phyloP scores from a whole-genome alignment of 495 filamentous ascomycete genomes.

The Neurospora sp. region DNA sequence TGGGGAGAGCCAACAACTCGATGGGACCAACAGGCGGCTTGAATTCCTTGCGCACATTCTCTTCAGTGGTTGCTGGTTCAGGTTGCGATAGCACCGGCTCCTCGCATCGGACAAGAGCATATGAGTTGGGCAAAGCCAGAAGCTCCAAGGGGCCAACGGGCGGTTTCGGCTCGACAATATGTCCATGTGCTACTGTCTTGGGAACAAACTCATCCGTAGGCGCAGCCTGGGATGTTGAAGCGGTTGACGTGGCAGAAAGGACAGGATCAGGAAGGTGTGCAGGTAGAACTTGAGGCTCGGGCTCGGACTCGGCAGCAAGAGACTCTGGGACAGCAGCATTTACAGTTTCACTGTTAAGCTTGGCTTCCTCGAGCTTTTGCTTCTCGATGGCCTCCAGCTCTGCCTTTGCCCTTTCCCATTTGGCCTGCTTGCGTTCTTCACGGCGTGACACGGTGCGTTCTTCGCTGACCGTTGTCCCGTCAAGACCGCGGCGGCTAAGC shows the following conservation, averaged over 20 bases:
- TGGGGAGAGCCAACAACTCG: slow-evolving; percentile 21
- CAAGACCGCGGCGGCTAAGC: slow-evolving; percentile 56
- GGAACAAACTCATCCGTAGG: background rate
- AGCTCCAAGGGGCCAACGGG: slow-evolving; percentile 22
- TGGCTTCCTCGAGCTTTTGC: slow-evolving; percentile 53
- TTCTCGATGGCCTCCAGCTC: slow-evolving; percentile 72
- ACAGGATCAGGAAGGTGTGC: background rate
- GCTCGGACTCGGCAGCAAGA: background rate
- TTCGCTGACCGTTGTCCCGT: slow-evolving; percentile 50
- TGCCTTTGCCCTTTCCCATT: slow-evolving; percentile 78
- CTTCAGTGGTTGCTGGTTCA: background rate
- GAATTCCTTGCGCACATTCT: background rate
- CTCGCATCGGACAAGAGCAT: background rate
- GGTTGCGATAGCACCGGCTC: background rate
- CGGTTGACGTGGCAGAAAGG: background rate
- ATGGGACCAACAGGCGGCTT: slow-evolving; percentile 19
- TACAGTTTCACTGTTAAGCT: slow-evolving; percentile 10
- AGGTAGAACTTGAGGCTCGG: background rate
- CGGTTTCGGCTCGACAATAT: background rate
- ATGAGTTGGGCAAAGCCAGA: slow-evolving; percentile 16
- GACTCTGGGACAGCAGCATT: slow-evolving; percentile 3
- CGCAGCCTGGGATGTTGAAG: background rate
- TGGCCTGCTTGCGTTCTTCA: slow-evolving; percentile 70
- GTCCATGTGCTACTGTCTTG: background rate
- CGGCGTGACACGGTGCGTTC: slow-evolving; percentile 67